Evolutionary conservation across 2,329 filamentous ascomycete genomes (phyloP).

Genomic region (Aotearoamyces nothofagi): DNA sequence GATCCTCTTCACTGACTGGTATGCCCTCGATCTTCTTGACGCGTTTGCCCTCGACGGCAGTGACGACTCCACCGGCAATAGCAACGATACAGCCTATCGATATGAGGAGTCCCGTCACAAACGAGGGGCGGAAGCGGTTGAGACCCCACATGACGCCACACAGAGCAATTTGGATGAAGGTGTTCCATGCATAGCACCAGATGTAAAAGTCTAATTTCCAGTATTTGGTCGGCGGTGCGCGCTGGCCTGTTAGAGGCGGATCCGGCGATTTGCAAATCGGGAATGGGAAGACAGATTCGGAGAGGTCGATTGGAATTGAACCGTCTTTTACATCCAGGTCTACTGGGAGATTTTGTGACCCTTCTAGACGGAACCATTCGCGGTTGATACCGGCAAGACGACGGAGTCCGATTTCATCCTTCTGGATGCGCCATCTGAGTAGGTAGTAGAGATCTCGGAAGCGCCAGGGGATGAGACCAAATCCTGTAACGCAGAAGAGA

Average conservation of each 20-base stretch:
- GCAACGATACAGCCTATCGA: neutral
- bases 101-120: neutral
- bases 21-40: neutral
- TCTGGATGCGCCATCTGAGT: conserved; percentile 38
- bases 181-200: conserved; percentile 65
- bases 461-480: conserved; percentile 73
- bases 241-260: conserved; percentile 50
- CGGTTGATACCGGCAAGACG: conserved; percentile 56
- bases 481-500: conserved; percentile 72
- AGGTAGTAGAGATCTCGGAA: conserved; percentile 65
- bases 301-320: conserved; percentile 16
- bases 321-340: conserved; percentile 30
- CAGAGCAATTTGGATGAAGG: conserved; percentile 55
- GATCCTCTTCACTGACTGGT: no score
- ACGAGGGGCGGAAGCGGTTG: conserved; percentile 28
- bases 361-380: conserved; percentile 57
- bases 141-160: conserved; percentile 73
- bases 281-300: conserved; percentile 39
- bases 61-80: neutral
- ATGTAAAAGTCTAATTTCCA: conserved; percentile 70
- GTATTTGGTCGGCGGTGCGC: conserved; percentile 44
- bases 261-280: conserved; percentile 46
- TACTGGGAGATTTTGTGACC: conserved; percentile 39
- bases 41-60: neutral
- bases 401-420: conserved; percentile 37